Conservation (phyloP, 2,329 filamentous ascomycete species). For the Cadophora malorum region DNA sequence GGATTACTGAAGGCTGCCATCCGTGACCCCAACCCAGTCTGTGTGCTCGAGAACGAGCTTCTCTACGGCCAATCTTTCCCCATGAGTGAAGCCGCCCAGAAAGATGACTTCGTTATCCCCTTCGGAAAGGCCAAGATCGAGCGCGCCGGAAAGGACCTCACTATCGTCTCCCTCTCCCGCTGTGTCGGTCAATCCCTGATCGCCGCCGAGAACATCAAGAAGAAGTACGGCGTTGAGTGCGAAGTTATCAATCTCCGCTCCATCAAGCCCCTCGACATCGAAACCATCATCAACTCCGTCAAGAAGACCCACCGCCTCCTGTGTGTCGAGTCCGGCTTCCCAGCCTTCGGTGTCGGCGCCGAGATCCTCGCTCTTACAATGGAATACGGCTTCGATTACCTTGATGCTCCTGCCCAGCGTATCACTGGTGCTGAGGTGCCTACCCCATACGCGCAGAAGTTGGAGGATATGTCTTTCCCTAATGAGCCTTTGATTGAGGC, state of each 20-base stretch:
- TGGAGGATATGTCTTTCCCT: slow-evolving; percentile 96
- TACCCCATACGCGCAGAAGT: slow-evolving; percentile 89
- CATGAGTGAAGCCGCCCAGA: slow-evolving; percentile 96
- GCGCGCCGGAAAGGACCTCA: slow-evolving; percentile 93
- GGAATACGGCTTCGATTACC: slow-evolving; percentile 98
- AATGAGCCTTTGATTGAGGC: slow-evolving; percentile 85
- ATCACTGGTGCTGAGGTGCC: slow-evolving; percentile 97
- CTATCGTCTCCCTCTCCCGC: slow-evolving; percentile 92
- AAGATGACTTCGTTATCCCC: slow-evolving; percentile 94
- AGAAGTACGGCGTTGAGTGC: slow-evolving; percentile 93
- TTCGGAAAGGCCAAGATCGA: slow-evolving; percentile 99
- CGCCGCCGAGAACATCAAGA: slow-evolving; percentile 90
- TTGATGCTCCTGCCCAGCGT: slow-evolving; percentile 90
- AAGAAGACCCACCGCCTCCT: slow-evolving; percentile 98
- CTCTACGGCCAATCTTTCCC: slow-evolving; percentile 96
- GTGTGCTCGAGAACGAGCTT: slow-evolving; percentile 85
- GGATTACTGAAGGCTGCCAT: slow-evolving; percentile 97
- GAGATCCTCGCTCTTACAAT: slow-evolving; percentile 94
- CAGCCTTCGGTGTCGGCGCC: slow-evolving; percentile 88
- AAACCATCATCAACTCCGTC: slow-evolving; percentile 93
- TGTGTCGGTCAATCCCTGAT: slow-evolving; percentile 91
- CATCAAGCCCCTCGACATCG: slow-evolving; percentile 94
- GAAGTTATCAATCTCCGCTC: slow-evolving; percentile 99
- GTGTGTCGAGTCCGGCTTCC: slow-evolving; percentile 94
- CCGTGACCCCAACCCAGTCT: slow-evolving; percentile 95